Percentiles rank a stretch among this genome's conserved stretches.
Conservation (phyloP, 2,329 filamentous ascomycete species). For the Diplodia scrobiculata region DNA sequence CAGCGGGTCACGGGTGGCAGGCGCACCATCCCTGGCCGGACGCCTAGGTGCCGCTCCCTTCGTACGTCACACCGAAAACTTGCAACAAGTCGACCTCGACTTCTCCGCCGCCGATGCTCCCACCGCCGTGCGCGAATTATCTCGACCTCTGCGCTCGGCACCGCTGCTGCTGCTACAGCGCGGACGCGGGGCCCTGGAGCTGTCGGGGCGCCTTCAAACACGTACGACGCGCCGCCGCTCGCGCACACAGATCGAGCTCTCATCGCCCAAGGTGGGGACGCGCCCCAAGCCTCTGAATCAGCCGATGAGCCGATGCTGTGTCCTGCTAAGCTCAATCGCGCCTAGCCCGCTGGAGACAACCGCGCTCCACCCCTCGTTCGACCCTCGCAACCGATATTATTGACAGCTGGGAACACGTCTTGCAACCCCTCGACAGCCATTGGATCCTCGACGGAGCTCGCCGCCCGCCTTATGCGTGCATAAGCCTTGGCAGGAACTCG, state of each 20-base stretch:
- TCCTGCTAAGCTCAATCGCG: constrained; percentile 1
- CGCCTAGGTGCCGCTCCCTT: constrained; percentile 1
- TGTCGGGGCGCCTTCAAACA: constrained; percentile 19
- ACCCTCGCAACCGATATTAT: constrained; percentile 12
- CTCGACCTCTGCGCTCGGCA: not conserved
- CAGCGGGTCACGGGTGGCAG: not conserved
- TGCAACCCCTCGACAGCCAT: constrained; percentile 8
- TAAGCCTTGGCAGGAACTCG: constrained; percentile 6
- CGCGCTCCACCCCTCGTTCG: constrained; percentile 21
- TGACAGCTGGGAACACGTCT: not conserved
- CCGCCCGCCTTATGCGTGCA: not conserved
- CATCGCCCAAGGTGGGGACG: constrained; percentile 8
- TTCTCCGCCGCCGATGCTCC: not conserved
- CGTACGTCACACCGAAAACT: constrained; percentile 25
- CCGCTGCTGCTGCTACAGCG: not conserved
- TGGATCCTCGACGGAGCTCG: constrained; percentile 2
- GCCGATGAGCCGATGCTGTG: constrained; percentile 12
- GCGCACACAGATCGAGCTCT: not conserved
- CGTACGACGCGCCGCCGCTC: not conserved
- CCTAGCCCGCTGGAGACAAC: constrained; percentile 16
- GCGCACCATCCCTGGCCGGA: not conserved
- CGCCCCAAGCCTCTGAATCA: constrained; percentile 5
- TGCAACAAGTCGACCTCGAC: not conserved
- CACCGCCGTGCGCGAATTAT: constrained; percentile 15
- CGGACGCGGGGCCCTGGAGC: not conserved